Percentiles rank a stretch among this genome's conserved stretches.
Evolutionary conservation across 495 filamentous ascomycete species (phyloP).

Genomic region (Pyrenula massariospora): DNA sequence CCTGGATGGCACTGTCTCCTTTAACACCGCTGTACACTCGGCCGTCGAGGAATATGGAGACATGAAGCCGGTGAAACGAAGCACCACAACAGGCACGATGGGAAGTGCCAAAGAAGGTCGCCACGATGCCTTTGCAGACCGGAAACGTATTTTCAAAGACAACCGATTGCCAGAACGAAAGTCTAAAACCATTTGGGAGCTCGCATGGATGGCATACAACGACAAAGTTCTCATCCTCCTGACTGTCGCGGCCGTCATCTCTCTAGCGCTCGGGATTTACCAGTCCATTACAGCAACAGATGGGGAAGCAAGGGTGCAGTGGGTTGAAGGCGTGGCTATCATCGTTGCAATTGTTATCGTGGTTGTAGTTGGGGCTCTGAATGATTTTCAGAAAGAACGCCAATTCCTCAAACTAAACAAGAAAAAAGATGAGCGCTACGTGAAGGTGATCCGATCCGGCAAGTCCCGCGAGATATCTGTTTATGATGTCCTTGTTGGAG

Average conservation of each 20-base stretch:
- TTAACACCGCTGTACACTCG: constrained; percentile 48
- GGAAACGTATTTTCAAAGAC: constrained; percentile 54
- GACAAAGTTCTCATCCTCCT: constrained; percentile 76
- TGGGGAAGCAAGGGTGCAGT: constrained; percentile 52
- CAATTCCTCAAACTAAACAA: constrained; percentile 59
- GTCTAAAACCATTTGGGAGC: constrained; percentile 54
- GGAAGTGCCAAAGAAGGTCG: constrained; percentile 9
- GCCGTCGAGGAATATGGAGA: constrained; percentile 14
- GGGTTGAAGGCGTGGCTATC: constrained; percentile 68
- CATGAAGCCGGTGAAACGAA: constrained; percentile 18
- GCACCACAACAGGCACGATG: constrained; percentile 14
- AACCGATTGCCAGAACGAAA: constrained; percentile 65
- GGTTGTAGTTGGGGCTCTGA: constrained; percentile 53
- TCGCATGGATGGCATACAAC: constrained; percentile 75
- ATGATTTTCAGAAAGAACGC: constrained; percentile 65
- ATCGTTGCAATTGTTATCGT: constrained; percentile 60
- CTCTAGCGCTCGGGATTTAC: constrained; percentile 70
- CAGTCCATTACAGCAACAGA: constrained; percentile 38
- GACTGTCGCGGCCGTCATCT: constrained; percentile 67
- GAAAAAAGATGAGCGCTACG: constrained; percentile 57
- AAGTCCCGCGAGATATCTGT: constrained; percentile 66
- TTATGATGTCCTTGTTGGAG: constrained; percentile 71
- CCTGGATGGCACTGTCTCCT: constrained; percentile 52
- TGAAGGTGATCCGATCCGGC: constrained; percentile 70
- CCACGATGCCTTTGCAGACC: constrained; percentile 42